phyloP scores from a whole-genome alignment of 208 protist species.

The Leishmania lainsoni region DNA sequence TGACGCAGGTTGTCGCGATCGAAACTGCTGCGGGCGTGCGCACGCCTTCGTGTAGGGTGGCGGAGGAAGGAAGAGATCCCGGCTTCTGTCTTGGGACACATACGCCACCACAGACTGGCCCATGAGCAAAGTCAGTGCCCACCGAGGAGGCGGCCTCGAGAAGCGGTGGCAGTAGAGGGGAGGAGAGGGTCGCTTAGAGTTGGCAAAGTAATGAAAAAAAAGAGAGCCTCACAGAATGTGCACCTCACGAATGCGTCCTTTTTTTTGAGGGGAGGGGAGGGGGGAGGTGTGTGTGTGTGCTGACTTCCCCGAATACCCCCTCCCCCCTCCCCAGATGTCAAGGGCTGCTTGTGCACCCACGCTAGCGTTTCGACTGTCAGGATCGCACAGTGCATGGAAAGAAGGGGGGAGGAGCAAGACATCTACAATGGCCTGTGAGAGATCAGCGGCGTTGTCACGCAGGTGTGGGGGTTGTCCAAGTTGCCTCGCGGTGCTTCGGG shows the following conservation, averaged over 20 bases:
- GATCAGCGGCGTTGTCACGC: conserved; percentile 29
- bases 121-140: neutral
- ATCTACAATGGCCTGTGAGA: conserved; percentile 14
- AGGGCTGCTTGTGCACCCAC: neutral
- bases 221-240: neutral
- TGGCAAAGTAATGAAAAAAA: neutral
- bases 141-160: neutral
- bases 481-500: conserved; percentile 32
- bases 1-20: neutral
- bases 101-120: neutral
- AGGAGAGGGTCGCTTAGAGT: neutral
- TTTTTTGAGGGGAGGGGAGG: no score
- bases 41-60: neutral
- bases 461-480: conserved; percentile 12
- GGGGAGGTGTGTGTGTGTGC: no score
- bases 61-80: neutral
- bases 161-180: neutral
- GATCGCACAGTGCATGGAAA: neutral
- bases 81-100: neutral
- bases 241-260: neutral
- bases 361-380: no score
- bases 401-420: neutral
- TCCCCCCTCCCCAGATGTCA: neutral
- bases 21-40: neutral
- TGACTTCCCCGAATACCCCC: neutral